Base-by-base conservation (phyloP, 352 stramenopile species). In the Phytophthora pisi region DNA sequence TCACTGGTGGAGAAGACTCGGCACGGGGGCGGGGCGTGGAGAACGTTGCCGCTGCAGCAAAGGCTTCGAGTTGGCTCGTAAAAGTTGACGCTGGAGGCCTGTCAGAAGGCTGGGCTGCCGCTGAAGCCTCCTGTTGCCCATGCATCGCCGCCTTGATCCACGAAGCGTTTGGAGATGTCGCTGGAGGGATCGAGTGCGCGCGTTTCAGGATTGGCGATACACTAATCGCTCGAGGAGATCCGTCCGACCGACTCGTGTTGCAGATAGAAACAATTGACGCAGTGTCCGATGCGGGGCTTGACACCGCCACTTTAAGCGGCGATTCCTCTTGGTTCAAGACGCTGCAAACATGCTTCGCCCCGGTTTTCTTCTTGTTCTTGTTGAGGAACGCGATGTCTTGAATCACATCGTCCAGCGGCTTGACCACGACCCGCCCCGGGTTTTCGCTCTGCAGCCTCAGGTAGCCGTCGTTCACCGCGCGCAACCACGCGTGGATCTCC, bases 401-500 rank as follows among this genome's bases (percentile, higher is more conserved):
- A 5, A 72, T 30, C 28, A 40, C 63, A 28, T 72, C 63, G 52
- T 75, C 62, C 40, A 72, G 42, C 9, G 57, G 63, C 24, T 65
- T 71, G 3, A 72, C 63, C 26, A 65, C 57, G 10, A 75, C 46
- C 6, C 64, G 57, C 0, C 38, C 47, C 0, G 62, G 57, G 24
- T 64, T 51, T 20, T 67, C 23, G 0, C 43, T 46, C 38, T 71
- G 68, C 4, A 75, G 42, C 1, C 49, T 42, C 13, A 75, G 8
- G 34, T 65, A 72, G 4, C 62, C 56, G 42, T 75, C 68, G 42
- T 57, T 68, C 30, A 75, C 24, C 10, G 67, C 36, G 10, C 61
- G 64, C 23, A 75, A 46, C 68, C 68, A 75, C 40, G 62, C 34
- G 47, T 75, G 61, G 23, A 75, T 68, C 53, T 75, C 68, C 13